Evolutionary conservation across 441 rosid genomes (phyloP), one percentile per base, ranked within the genome.

Genomic region (Eruca vesicaria): DNA sequence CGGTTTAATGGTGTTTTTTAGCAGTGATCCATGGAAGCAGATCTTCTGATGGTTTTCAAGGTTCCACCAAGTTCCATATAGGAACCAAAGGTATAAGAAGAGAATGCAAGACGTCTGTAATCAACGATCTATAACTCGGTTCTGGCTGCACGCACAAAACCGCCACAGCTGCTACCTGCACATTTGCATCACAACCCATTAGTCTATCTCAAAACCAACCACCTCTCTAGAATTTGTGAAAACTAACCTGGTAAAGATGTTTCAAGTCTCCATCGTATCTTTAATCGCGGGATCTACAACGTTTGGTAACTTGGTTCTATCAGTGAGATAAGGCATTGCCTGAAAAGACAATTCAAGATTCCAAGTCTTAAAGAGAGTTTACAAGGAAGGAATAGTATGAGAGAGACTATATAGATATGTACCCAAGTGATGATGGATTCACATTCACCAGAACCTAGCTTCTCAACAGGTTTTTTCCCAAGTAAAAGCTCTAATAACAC

Each of bases 291-390:
- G 96, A 86, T 93, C 97, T 70, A 96, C 78, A 9, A 93, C 91
- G 77, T 68, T 87, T 53, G 98, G 98, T 80, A 96, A 94, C 74
- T 86, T 86, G 63, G 90, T 82, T 86, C 98, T 85, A 82, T 91
- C 96, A 58, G 95, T 93, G 32, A 96, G 98, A 77, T 88, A 95
- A 80, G 99, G 98, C 95, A 93, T 93, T 82, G 98, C 98, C 99
- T 95, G 89, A 82, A 82, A 84, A 31, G 15, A 65, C 19, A 69
- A 18, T 11, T 28, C 29, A 77, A 45, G 33, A 6, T 56, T 71
- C 35, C 76, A 66, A 77, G 53, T 57, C 62, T 19, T n/a, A n/a
- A 18, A 33, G 15, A 50, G 62, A 15, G 28, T n/a, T 65, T 9
- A 6, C 2, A 56, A 61, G 20, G 6, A 9, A 32, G 48, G 6